Conservation (phyloP, 2,329 filamentous ascomycete genomes). For the Colletotrichum limetticola region DNA sequence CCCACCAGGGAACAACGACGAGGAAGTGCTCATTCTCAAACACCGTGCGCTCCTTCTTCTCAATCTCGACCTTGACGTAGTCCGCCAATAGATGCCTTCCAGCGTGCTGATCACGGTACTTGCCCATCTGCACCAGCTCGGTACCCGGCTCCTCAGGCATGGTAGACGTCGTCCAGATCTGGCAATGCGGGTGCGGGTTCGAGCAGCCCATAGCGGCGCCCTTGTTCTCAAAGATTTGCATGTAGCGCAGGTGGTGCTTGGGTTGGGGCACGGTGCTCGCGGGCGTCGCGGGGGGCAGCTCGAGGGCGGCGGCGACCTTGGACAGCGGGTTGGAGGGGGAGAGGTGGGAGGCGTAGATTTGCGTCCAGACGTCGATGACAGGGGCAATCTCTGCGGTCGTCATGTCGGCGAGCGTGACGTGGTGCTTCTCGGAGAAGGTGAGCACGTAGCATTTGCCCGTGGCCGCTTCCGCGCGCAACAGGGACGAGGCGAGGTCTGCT, state of each 20-base stretch:
- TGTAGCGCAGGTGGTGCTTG: conserved; percentile 86
- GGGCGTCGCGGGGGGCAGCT: conserved; percentile 50
- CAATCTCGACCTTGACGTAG: conserved; percentile 84
- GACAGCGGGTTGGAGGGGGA: conserved; percentile 75
- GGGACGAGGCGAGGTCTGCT: conserved; percentile 76
- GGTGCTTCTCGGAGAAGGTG: conserved; percentile 91
- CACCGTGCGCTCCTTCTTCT: conserved; percentile 86
- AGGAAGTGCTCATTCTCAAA: conserved; percentile 89
- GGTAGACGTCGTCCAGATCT: conserved; percentile 93
- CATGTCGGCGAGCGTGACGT: conserved; percentile 94
- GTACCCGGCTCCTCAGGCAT: conserved; percentile 88
- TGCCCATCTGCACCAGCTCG: conserved; percentile 81
- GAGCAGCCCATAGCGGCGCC: conserved; percentile 98
- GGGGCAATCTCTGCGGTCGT: conserved; percentile 79
- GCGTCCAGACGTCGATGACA: conserved; percentile 90
- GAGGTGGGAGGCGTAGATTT: conserved; percentile 86
- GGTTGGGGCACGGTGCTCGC: conserved; percentile 60
- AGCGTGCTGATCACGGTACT: conserved; percentile 78
- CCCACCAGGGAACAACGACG: conserved; percentile 97
- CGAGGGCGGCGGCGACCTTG: conserved; percentile 49
- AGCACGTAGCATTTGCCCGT: conserved; percentile 98
- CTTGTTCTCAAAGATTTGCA: conserved; percentile 99
- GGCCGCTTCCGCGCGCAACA: conserved; percentile 86
- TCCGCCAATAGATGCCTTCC: conserved; percentile 85
- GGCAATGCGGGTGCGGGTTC: conserved; percentile 96